phyloP scores from a whole-genome alignment of 2,329 filamentous ascomycete species.

The Colletotrichum tofieldiae region DNA sequence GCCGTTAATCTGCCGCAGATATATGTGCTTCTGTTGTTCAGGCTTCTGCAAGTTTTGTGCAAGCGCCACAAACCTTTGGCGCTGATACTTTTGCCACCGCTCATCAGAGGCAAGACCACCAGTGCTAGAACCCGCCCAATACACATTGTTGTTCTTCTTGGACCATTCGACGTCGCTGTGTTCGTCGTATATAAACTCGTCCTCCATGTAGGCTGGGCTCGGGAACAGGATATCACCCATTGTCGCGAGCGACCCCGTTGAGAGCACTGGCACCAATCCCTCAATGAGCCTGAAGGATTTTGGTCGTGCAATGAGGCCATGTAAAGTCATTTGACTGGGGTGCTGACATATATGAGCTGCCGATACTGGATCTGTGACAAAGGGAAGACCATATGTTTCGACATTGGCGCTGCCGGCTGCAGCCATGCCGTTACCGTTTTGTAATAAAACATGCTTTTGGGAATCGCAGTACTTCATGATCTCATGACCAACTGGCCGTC shows the following conservation, averaged over 20 bases:
- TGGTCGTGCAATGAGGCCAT: slow-evolving; percentile 64
- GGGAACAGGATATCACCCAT: slow-evolving; percentile 69
- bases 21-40: slow-evolving; percentile 47
- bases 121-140: slow-evolving; percentile 72
- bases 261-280: slow-evolving; percentile 62
- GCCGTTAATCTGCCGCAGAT: slow-evolving; percentile 50
- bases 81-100: slow-evolving; percentile 61
- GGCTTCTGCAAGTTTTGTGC: slow-evolving; percentile 50
- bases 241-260: slow-evolving; percentile 60
- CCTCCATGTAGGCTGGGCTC: slow-evolving; percentile 63
- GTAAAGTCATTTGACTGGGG: slow-evolving; percentile 58
- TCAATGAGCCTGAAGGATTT: slow-evolving; percentile 58
- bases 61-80: slow-evolving; percentile 62
- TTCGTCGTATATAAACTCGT: slow-evolving; percentile 59
- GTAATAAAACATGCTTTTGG: neutral
- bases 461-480: slow-evolving; percentile 46
- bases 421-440: neutral
- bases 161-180: slow-evolving; percentile 63
- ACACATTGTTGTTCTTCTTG: slow-evolving; percentile 65
- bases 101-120: slow-evolving; percentile 58
- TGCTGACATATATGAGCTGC: slow-evolving; percentile 60
- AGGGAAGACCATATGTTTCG: slow-evolving; percentile 52
- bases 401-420: neutral
- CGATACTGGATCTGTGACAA: slow-evolving; percentile 49
- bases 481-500: neutral